Evolutionary conservation across 148 eudicot genomes (phyloP), one percentile per base, ranked within the genome.

Genomic region (Cornus suecica): DNA sequence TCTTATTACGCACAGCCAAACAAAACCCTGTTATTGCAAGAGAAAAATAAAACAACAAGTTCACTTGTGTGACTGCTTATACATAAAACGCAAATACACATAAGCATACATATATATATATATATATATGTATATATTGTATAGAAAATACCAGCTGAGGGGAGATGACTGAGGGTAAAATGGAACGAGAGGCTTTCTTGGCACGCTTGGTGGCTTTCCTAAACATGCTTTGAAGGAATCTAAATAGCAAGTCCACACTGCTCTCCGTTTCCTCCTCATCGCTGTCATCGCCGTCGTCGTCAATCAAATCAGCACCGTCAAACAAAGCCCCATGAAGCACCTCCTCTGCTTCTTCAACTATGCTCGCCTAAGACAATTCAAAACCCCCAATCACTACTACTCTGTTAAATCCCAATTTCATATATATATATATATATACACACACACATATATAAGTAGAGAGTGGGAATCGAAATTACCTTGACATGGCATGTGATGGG

Each of bases 151-250:
- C 80, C 75, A 77, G 75, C 31, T 77, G 80, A 37, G 80, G 80
- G 29, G 80, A 69, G 18, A 77, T 71, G 23, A 71, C 70, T 8
- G 80, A 34, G 14, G 80, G 80, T 65, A 77, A 64, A 34, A 77
- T 69, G 5, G 80, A 77, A n/a, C 70, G 75, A 64, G 80, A 77
- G 63, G 80, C 80, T 74, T 70, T 77, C 61, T 74, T 77, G 15
- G 71, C 75, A 5, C 75, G 74, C 70, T 70, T 71, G 51, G 80
- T 70, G 42, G 71, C 80, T 61, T 77, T 77, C 70, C 51, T 77
- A 64, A 77, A 77, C 80, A 77, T 71, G 32, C 80, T 77, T 1
- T 77, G 80, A 24, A 77, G 65, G 28, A 77, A 71, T 68, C 75
- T 77, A 22, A 77, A 77, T 4, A 77, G 70, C 75, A 77, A 77